phyloP scores from a whole-genome alignment of 345 rosid species.

The Hypericum androsaemum region DNA sequence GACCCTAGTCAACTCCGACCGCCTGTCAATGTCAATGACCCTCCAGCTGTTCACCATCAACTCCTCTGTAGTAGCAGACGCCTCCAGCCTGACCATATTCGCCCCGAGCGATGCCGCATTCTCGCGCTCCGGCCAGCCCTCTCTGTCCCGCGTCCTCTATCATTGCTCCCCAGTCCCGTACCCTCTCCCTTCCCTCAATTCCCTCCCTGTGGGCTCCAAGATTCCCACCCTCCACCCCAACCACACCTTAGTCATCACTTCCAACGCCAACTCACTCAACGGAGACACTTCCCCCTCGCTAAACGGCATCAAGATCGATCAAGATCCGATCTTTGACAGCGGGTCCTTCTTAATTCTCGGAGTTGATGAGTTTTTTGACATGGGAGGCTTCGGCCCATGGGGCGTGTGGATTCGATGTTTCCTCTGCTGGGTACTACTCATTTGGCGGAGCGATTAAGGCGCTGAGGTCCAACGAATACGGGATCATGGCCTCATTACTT shows the following conservation, averaged over 20 bases:
- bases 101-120: slow-evolving; percentile 26
- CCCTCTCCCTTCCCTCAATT: slow-evolving; percentile 11
- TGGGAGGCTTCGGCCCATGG: neutral
- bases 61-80: slow-evolving; percentile 3
- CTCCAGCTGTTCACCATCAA: slow-evolving; percentile 18
- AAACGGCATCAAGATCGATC: slow-evolving; percentile 18
- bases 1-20: slow-evolving; percentile 20
- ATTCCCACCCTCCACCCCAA: slow-evolving; percentile 24
- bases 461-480: slow-evolving; percentile 17
- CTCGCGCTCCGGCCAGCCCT: slow-evolving; percentile 24
- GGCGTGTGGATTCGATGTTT: neutral
- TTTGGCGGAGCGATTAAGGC: slow-evolving; percentile 13
- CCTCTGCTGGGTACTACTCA: neutral
- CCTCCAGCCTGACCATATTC: slow-evolving; percentile 27
- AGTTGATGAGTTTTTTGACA: slow-evolving; percentile 21
- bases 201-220: slow-evolving; percentile 23
- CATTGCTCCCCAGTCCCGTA: slow-evolving; percentile 24
- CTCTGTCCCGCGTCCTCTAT: slow-evolving; percentile 25
- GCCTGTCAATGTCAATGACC: slow-evolving; percentile 24
- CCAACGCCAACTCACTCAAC: neutral
- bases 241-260: slow-evolving; percentile 22
- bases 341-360: slow-evolving; percentile 23
- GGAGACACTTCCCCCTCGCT: slow-evolving; percentile 6
- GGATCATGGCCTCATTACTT: slow-evolving; percentile 27
- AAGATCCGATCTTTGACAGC: slow-evolving; percentile 14